Base-by-base conservation (phyloP, 257 asterid species). In the Phtheirospermum japonicum region DNA sequence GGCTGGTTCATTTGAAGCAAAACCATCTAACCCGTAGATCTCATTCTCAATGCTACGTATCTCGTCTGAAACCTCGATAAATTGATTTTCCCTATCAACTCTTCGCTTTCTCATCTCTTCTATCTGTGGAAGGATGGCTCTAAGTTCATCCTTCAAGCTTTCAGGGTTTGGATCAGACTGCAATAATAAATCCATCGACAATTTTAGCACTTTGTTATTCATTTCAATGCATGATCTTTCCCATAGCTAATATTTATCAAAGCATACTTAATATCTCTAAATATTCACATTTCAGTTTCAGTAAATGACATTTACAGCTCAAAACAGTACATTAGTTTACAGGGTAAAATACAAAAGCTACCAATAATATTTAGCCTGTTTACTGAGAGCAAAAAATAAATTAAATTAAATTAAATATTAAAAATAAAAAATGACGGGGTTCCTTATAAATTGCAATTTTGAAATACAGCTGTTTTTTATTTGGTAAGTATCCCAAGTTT, bases 81-180 rank as follows among this genome's bases (percentile, higher is more conserved):
- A 84, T 75, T 89, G 87, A 65, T 80, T 83, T 75, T 75, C 80
- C 72, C 99, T 81, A 12, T 83, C 99, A 58, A 37, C 37, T 75
- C 82, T 85, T 79, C 87, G 83, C 73, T 79, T 89, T 63, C 80
- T 77, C 99, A 89, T 86, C 81, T 92, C 99, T 74, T 92, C 91
- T 71, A 85, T 57, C 75, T 86, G 86, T 39, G 96, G 95, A 62
- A 84, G 78, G 70, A 86, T 85, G 70, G 87, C 71, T 75, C 62
- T 66, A 54, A 86, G 89, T 69, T 86, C 93, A 61, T 72, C 93
- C 79, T 83, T 92, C 81, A 92, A 76, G 80, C 80, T 87, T 71
- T 73, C 80, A 23, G 75, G 76, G 57, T 64, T 80, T 54, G 78
- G 88, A 78, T 89, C 91, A 76, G 83, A 51, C 95, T 89, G 84